Base-by-base conservation (phyloP, 352 stramenopile species). In the Aphanomyces cochlioides region DNA sequence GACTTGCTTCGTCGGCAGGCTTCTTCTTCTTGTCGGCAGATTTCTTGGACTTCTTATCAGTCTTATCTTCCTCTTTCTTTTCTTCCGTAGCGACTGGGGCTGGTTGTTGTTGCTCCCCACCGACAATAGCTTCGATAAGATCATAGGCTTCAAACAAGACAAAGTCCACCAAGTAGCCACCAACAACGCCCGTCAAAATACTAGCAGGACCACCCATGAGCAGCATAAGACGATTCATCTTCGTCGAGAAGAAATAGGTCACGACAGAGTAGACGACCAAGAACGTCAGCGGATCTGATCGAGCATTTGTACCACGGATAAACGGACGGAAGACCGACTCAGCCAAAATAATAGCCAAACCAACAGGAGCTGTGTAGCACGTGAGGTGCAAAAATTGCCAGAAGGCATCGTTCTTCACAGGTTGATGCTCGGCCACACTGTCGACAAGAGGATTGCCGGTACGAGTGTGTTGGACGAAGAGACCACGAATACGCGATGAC, bases 371-470 rank as follows among this genome's bases (percentile, higher is more conserved):
- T 47, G 90, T 54, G 39, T 81, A 79, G 47, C 67, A 81, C 38
- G 89, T 72, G 64, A 87, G 73, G 60, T 85, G 67, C 21, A 93
- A 67, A 54, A 91, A 93, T 67, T 90, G 82, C 61, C 82, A 80
- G 61, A 92, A 93, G 8, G 86, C 78, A 17, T 74, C 54, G 7
- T 69, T 64, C 43, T 61, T 77, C 38, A 83, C 82, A 8, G 83
- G 78, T 72, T 94, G 84, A 78, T 94, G 86, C 68, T 94, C 86
- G 10, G 86, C 86, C 8, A 94, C 86, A 40, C 71, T 82, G 77
- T 94, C 86, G 0, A 94, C 86, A 13, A 94, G 72, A 8, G 86
- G 86, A 74, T 94, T 94, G 37, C 86, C 88, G 3, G 88, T 96
- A 59, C 75, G 56, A 0, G 86, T 92, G 71, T 96, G 88, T 50